Base-by-base conservation (phyloP, 2,329 filamentous ascomycete species). In the Alternaria novae-zelandiae region DNA sequence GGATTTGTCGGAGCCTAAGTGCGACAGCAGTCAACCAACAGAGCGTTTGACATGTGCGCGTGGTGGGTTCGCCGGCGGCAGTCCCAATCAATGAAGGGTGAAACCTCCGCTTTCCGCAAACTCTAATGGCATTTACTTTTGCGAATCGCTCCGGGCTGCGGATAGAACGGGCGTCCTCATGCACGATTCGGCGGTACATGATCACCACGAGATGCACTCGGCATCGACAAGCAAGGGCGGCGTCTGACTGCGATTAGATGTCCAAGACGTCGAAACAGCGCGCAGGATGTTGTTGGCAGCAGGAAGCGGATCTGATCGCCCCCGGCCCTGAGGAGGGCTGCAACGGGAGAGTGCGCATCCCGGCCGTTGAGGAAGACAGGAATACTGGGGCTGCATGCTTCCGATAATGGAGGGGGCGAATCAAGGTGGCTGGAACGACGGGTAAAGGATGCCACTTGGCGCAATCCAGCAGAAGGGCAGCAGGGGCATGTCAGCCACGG, bases 321-420 rank as follows among this genome's bases (percentile, higher is more conserved):
- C 47, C 41, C 26, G 47, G 58, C 25, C 23, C 28, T 30, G 36
- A 26, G 62, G 51, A 32, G 21, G 46, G 32, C 28, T 43, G 28
- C n/a, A 32, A 54, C 60, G 64, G 58, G 63, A 63, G 65, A 57
- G 60, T 67, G 66, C 54, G 63, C 59, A 51, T 51, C 45, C 51
- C 43, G 43, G 47, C 60, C 54, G 63, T 60, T 66, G 47, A 25
- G 43, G 32, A 25, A 30, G 23, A 41, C 28, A 46, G 21, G 58
- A 51, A 57, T 36, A 57, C 51, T 46, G 61, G 59, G 55, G 54
- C 46, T 30, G 59, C 46, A 51, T 46, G 51, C 58, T 55, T 63
- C 50, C 53, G 62, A 57, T 30, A 25, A 30, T 50, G 12, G 21
- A 49, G 28, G 13, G 43, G 36, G 53, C 64, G 41, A 66, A 64